These are phyloP conservation scores for Schizochytrium sp. DNA, from an alignment of 108 stramenopile genomes.

Conservation along the genomic window DNA sequence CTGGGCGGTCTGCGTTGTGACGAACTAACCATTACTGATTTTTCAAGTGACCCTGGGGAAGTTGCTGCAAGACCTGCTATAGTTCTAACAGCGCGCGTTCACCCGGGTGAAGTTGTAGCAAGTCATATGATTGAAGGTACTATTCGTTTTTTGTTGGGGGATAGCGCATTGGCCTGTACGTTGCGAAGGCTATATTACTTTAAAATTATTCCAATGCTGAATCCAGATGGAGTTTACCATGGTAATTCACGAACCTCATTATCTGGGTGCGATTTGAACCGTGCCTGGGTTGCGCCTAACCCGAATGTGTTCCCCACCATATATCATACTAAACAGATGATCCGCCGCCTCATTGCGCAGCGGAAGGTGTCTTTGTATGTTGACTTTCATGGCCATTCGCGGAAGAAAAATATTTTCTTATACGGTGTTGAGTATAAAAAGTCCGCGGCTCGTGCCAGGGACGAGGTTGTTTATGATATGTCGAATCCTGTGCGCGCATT, in stretches of 20 bases:
- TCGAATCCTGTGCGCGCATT: slow-evolving; percentile 53
- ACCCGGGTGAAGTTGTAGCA: slow-evolving; percentile 78
- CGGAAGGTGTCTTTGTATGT: slow-evolving; percentile 69
- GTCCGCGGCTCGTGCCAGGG: not conserved
- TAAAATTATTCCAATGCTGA: slow-evolving; percentile 79
- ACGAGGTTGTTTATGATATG: slow-evolving; percentile 1
- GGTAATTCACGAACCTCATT: slow-evolving; percentile 76
- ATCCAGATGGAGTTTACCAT: slow-evolving; percentile 78
- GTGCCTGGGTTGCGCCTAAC: slow-evolving; percentile 67
- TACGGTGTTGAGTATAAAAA: slow-evolving; percentile 67
- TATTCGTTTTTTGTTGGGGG: slow-evolving; percentile 71
- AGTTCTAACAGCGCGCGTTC: slow-evolving; percentile 71
- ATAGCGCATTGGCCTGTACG: slow-evolving; percentile 61
- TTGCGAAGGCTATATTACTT: slow-evolving; percentile 73
- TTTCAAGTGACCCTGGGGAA: not conserved
- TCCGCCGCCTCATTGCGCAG: slow-evolving; percentile 61
- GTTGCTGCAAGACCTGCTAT: slow-evolving; percentile 35
- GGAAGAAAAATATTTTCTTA: slow-evolving; percentile 75
- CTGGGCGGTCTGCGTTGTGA: slow-evolving; percentile 74
- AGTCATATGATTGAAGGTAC: slow-evolving; percentile 78
- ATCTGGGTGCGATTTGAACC: slow-evolving; percentile 74
- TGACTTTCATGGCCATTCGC: slow-evolving; percentile 76
- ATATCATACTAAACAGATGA: slow-evolving; percentile 64
- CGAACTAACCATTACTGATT: slow-evolving; percentile 74
- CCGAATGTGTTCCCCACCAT: slow-evolving; percentile 72